A percentile compares a stretch with the other conserved stretches of the same genome.
Conservation (phyloP, 805 yeast species). For the Candida argentea region DNA sequence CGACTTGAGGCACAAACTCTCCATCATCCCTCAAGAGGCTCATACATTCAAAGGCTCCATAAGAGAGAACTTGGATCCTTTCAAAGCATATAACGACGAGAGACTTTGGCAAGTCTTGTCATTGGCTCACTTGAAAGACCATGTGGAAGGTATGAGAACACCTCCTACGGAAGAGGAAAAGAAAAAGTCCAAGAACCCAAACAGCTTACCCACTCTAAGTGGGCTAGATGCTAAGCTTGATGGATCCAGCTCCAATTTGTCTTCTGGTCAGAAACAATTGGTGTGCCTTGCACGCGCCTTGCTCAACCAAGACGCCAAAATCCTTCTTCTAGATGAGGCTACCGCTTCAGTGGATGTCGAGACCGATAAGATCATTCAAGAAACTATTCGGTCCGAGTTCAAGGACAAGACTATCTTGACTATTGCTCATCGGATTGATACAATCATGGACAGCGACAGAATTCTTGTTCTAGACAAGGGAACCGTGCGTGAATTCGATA, state of each 20-base stretch:
- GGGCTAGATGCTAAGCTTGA: constrained; percentile 11
- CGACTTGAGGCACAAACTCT: constrained; percentile 17
- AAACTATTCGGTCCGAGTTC: constrained; percentile 15
- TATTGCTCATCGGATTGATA: constrained; percentile 19
- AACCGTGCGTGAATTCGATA: constrained; percentile 64
- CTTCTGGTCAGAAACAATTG: constrained; percentile 16
- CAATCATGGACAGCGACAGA: constrained; percentile 38
- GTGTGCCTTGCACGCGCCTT: constrained; percentile 17
- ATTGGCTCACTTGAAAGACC: constrained; percentile 17
- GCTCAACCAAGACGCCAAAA: constrained; percentile 8
- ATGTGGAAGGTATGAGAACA: constrained; percentile 18
- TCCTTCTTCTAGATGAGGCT: constrained; percentile 16
- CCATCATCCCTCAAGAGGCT: constrained; percentile 20
- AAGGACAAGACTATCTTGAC: constrained; percentile 17
- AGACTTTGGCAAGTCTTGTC: constrained; percentile 17
- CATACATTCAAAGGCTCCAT: constrained; percentile 17
- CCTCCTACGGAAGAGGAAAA: constrained; percentile 17
- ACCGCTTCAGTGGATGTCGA: constrained; percentile 27
- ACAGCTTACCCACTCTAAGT: constrained; percentile 5
- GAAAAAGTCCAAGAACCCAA: constrained; percentile 7
- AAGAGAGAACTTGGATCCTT: constrained; percentile 19
- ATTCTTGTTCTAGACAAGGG: constrained; percentile 72
- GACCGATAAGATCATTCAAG: constrained; percentile 18
- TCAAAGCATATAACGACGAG: constrained; percentile 12
- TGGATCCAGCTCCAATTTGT: constrained; percentile 18